phyloP scores from a whole-genome alignment of 345 rosid genomes.

The Abelmoschus esculentus region DNA sequence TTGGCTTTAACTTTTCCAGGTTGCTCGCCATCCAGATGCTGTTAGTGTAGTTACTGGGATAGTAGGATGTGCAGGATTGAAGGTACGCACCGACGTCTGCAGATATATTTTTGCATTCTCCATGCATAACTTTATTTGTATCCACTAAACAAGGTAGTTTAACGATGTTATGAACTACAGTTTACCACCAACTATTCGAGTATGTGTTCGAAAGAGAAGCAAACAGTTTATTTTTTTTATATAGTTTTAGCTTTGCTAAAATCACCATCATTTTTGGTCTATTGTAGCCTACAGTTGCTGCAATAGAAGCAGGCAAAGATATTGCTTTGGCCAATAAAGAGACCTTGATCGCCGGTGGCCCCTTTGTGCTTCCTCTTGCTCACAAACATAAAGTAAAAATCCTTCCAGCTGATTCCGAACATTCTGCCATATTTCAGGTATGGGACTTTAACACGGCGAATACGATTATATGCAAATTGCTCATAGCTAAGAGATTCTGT shows the following conservation, averaged over 20 bases:
- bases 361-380: conserved; percentile 92
- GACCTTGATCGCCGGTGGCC: conserved; percentile 94
- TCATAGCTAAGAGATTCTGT: background rate
- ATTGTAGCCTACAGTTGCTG: conserved; percentile 86
- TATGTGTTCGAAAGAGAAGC: background rate
- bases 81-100: conserved; percentile 28
- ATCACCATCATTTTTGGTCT: background rate
- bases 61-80: conserved; percentile 95
- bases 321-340: conserved; percentile 96
- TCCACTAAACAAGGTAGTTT: background rate
- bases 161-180: background rate
- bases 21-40: conserved; percentile 89
- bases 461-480: background rate
- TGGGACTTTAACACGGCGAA: background rate
- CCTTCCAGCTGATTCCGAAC: conserved; percentile 99
- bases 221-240: conserved; percentile 1
- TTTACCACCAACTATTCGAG: background rate
- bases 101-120: background rate
- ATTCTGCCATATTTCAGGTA: conserved; percentile 98
- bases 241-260: conserved; percentile 6
- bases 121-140: background rate
- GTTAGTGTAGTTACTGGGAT: conserved; percentile 88
- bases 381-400: conserved; percentile 80
- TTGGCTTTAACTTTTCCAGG: conserved; percentile 40
- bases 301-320: conserved; percentile 92